phyloP scores from a whole-genome alignment of 768 basidiomycete genomes.

The Scleroderma citrinum region DNA sequence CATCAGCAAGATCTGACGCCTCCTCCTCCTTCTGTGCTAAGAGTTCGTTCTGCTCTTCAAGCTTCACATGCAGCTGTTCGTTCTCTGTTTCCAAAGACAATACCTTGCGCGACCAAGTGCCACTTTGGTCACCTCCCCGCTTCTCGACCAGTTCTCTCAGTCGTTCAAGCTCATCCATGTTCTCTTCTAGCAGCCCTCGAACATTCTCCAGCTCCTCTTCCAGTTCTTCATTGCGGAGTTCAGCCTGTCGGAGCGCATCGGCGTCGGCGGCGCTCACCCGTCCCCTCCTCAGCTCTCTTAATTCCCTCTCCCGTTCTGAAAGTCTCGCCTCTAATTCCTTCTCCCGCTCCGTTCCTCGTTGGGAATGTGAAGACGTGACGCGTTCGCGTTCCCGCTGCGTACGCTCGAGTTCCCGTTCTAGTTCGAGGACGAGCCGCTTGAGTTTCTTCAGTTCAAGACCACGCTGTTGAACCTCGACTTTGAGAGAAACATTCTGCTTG shows the following conservation, averaged over 20 bases:
- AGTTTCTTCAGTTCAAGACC: slow-evolving; percentile 89
- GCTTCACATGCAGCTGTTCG: slow-evolving; percentile 49
- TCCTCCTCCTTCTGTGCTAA: slow-evolving; percentile 61
- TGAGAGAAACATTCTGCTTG: slow-evolving; percentile 90
- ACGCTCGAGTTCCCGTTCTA: slow-evolving; percentile 74
- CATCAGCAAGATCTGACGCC: slow-evolving; percentile 63
- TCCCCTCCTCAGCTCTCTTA: slow-evolving; percentile 59
- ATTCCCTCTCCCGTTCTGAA: slow-evolving; percentile 65
- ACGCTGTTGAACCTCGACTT: slow-evolving; percentile 86
- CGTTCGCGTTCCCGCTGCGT: slow-evolving; percentile 44
- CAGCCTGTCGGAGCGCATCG: slow-evolving; percentile 47
- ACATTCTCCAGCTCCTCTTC: slow-evolving; percentile 71
- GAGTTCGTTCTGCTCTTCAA: slow-evolving; percentile 56
- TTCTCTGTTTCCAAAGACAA: slow-evolving; percentile 60
- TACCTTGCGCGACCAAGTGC: slow-evolving; percentile 42
- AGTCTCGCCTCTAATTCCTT: slow-evolving; percentile 73
- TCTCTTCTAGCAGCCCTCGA: slow-evolving; percentile 68
- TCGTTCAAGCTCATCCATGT: slow-evolving; percentile 76
- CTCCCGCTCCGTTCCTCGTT: slow-evolving; percentile 43
- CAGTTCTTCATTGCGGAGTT: slow-evolving; percentile 59
- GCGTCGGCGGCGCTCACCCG: slow-evolving; percentile 38
- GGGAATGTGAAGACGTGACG: neutral
- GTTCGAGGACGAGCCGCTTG: slow-evolving; percentile 81
- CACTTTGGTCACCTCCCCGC: slow-evolving; percentile 34
- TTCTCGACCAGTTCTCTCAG: slow-evolving; percentile 64